Conservation (phyloP, 2,329 filamentous ascomycete species). For the Alternaria incomplexa region DNA sequence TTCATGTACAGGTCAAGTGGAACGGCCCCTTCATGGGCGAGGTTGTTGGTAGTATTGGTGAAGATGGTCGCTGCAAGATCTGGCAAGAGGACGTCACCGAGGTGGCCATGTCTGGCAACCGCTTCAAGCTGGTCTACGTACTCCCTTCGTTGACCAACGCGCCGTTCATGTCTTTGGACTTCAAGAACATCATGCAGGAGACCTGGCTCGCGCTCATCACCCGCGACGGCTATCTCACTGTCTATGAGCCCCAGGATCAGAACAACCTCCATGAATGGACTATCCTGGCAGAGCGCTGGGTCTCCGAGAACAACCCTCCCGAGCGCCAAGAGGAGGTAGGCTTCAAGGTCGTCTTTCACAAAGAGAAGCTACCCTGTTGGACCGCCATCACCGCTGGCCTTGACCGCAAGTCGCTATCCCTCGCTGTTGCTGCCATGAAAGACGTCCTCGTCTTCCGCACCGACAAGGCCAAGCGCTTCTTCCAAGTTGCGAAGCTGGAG, state of each 20-base stretch:
- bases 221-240: slow-evolving; percentile 76
- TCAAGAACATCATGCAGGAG: slow-evolving; percentile 83
- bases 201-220: slow-evolving; percentile 87
- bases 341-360: slow-evolving; percentile 87
- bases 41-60: slow-evolving; percentile 84
- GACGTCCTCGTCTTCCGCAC: slow-evolving; percentile 84
- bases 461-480: slow-evolving; percentile 77
- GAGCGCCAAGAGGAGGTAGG: slow-evolving; percentile 82
- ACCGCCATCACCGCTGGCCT: slow-evolving; percentile 80
- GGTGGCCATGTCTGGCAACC: slow-evolving; percentile 72
- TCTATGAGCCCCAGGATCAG: slow-evolving; percentile 85
- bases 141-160: slow-evolving; percentile 70
- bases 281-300: slow-evolving; percentile 75
- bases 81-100: slow-evolving; percentile 92
- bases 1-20: slow-evolving; percentile 76
- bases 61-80: slow-evolving; percentile 87
- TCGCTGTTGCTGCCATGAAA: slow-evolving; percentile 88
- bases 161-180: slow-evolving; percentile 78
- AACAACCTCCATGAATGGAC: slow-evolving; percentile 81
- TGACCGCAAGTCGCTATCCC: slow-evolving; percentile 74
- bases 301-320: slow-evolving; percentile 67
- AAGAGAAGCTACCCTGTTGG: slow-evolving; percentile 82
- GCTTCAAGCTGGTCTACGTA: slow-evolving; percentile 76
- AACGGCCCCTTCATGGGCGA: slow-evolving; percentile 89
- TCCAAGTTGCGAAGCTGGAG: slow-evolving; percentile 77